These are phyloP conservation scores for Eurotiales sp. DNA, from an alignment of 2,329 filamentous ascomycete species.

Conservation along the genomic window DNA sequence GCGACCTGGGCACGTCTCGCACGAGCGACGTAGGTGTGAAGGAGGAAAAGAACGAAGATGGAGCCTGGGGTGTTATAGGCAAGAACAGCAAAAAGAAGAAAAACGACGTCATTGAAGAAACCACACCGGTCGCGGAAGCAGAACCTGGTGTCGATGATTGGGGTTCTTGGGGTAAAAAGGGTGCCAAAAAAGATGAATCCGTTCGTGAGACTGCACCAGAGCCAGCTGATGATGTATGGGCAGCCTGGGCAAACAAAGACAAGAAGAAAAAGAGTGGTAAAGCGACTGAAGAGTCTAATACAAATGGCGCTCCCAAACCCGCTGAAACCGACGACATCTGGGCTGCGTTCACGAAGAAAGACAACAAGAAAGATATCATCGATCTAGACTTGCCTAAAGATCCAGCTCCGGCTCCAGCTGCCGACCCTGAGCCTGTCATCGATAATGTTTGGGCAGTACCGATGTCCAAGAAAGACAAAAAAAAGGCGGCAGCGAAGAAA, in stretches of 20 bases:
- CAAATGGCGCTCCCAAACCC: constrained; percentile 15
- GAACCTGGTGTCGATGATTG: constrained; percentile 24
- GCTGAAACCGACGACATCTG: constrained; percentile 21
- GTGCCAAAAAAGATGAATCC: constrained; percentile 10
- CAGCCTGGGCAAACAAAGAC: constrained; percentile 24
- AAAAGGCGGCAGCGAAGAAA: constrained; percentile 33
- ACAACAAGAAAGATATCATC: constrained; percentile 35
- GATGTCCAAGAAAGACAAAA: constrained; percentile 35
- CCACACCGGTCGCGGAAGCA: constrained; percentile 20
- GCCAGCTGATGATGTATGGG: constrained; percentile 15
- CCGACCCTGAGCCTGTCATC: constrained; percentile 16
- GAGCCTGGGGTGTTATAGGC: constrained; percentile 32
- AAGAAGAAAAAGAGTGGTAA: constrained; percentile 30
- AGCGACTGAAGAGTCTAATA: constrained; percentile 17
- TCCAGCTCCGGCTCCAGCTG: constrained; percentile 5
- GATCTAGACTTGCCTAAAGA: constrained; percentile 17
- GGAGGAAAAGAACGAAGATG: constrained; percentile 33
- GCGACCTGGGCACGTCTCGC: constrained; percentile 34
- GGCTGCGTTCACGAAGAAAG: constrained; percentile 21
- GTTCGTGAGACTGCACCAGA: constrained; percentile 9
- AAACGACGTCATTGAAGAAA: constrained; percentile 27
- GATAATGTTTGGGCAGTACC: constrained; percentile 26
- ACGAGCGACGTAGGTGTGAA: constrained; percentile 40
- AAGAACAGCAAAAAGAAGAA: constrained; percentile 49
- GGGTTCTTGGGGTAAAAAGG: constrained; percentile 21